These are phyloP conservation scores for Arabidopsis hybrid DNA, from an alignment of 441 rosid species.

Conservation along the genomic window DNA sequence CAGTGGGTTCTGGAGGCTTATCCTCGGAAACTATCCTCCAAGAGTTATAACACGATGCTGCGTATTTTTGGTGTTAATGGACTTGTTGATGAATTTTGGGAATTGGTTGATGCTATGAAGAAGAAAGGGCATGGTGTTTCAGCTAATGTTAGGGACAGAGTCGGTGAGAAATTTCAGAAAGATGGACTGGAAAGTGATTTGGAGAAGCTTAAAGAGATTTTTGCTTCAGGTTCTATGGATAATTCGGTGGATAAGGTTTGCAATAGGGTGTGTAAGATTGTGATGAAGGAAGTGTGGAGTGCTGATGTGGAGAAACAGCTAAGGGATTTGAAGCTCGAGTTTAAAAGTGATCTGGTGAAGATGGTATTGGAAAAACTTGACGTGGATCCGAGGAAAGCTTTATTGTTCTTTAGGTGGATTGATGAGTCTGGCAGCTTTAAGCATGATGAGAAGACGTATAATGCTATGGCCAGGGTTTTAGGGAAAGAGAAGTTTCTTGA, in stretches of 20 bases:
- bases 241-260: slow-evolving; percentile 56
- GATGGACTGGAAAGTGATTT: slow-evolving; percentile 62
- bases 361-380: slow-evolving; percentile 65
- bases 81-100: slow-evolving; percentile 68
- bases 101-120: slow-evolving; percentile 68
- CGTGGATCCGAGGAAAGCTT: slow-evolving; percentile 66
- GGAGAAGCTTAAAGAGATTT: slow-evolving; percentile 62
- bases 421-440: slow-evolving; percentile 61
- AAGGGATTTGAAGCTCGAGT: slow-evolving; percentile 52
- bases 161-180: slow-evolving; percentile 59
- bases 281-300: slow-evolving; percentile 71
- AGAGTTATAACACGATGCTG: slow-evolving; percentile 69
- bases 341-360: slow-evolving; percentile 61
- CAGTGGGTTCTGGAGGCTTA: slow-evolving; percentile 61
- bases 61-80: slow-evolving; percentile 65
- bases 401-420: slow-evolving; percentile 80
- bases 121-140: slow-evolving; percentile 71
- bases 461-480: slow-evolving; percentile 71
- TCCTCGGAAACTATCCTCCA: slow-evolving; percentile 59
- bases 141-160: slow-evolving; percentile 59
- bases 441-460: slow-evolving; percentile 66
- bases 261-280: slow-evolving; percentile 66
- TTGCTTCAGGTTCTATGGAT: slow-evolving; percentile 69
- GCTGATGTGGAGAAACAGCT: slow-evolving; percentile 60
- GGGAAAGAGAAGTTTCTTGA: slow-evolving; percentile 82